Evolutionary conservation across 179 eudicot species (phyloP), one percentile per base, ranked within the genome.

Genomic region (Carnegiea gigantea): DNA sequence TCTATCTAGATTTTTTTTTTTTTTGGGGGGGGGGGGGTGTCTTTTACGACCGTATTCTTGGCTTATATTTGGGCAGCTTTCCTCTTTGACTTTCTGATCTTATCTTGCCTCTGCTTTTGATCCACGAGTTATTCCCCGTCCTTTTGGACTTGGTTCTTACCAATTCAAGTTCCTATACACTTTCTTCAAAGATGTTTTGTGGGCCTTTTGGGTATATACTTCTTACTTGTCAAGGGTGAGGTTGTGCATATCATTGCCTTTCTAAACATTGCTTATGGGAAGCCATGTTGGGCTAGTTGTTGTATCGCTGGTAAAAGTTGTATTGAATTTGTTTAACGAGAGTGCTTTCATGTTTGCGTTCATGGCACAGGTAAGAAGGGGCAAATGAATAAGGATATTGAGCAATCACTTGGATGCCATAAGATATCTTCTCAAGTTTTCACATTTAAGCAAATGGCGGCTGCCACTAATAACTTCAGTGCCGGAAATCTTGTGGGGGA

Each of bases 361-460:
- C 75, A 67, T 84, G 79, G 4, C 11, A 70, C 72, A 86, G 89
- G 86, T 23, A 93, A 92, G 89, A 76, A 80, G 68, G 84, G 81
- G 76, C 73, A 83, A 44, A 44, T 43, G 7, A 9, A 24, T 18
- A 67, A 79, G 64, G 73, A 36, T 18, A 33, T 70, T 8, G 73
- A 70, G 73, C n/a, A 70, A 70, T 30, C 73, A 36, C 73, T 70
- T 70, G 46, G 73, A 10, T 70, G 73, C 46, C 86, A 80, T 2
- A 89, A 86, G 84, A 87, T 81, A 26, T 80, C 93, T 1, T 82
- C 93, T 26, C 90, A 90, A 80, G 88, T 90, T 4, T 93, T 87
- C 92, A 91, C 97, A 65, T 93, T 93, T 79, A 86, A 90, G 5
- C 90, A 93, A 83, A 83, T 93, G 84, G 98, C 98, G 12, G 74